Percentiles rank a stretch among this genome's conserved stretches.
These are phyloP conservation scores for Erysimum cheiranthoides DNA, from an alignment of 345 rosid genomes.

Conservation along the genomic window DNA sequence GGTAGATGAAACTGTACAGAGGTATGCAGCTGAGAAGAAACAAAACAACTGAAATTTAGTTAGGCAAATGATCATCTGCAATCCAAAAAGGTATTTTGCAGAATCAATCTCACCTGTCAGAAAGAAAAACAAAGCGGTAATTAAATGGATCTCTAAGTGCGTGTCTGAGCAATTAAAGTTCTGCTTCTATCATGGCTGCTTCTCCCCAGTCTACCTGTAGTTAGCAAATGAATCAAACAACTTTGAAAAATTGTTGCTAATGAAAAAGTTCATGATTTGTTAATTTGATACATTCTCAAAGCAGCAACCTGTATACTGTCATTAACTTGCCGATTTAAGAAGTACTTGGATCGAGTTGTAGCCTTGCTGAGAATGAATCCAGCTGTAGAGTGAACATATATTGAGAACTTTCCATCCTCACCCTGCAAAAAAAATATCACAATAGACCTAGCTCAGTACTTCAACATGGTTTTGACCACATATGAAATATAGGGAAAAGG, in stretches of 20 bases:
- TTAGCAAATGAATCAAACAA: slow-evolving; percentile 21
- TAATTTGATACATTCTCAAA: slow-evolving; percentile 9
- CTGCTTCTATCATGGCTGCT: slow-evolving; percentile 94
- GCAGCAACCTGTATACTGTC: slow-evolving; percentile 80
- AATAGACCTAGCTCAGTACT: not conserved
- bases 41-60: slow-evolving; percentile 46
- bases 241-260: not conserved
- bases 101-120: slow-evolving; percentile 58
- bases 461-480: not conserved
- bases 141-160: slow-evolving; percentile 80
- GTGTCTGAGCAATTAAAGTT: slow-evolving; percentile 86
- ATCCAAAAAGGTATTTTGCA: not conserved
- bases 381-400: slow-evolving; percentile 93
- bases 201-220: slow-evolving; percentile 98
- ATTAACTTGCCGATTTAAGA: slow-evolving; percentile 82
- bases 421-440: slow-evolving; percentile 59
- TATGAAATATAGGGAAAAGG: no score
- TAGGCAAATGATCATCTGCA: slow-evolving; percentile 42
- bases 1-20: slow-evolving; percentile 90
- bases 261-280: not conserved
- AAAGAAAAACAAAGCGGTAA: slow-evolving; percentile 81
- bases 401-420: slow-evolving; percentile 73
- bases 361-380: slow-evolving; percentile 82
- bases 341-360: slow-evolving; percentile 77
- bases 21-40: slow-evolving; percentile 94